Base-by-base conservation (phyloP, 2,329 filamentous ascomycete species). In the Nemania bipapillata region DNA sequence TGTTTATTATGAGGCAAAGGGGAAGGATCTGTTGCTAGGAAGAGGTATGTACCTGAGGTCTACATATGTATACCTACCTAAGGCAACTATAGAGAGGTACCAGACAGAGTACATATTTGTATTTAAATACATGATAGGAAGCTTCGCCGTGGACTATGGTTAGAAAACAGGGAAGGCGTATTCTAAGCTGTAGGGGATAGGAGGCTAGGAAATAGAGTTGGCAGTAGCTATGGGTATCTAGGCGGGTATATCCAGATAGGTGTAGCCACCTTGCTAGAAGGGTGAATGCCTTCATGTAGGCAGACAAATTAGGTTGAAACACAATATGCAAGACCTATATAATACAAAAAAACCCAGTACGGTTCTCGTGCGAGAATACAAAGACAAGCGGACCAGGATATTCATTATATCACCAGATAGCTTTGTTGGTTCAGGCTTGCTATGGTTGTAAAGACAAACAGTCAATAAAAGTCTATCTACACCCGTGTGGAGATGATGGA, bases 1-100 rank as follows among this genome's bases (percentile, higher is more conserved):
- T 32, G 30, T 32, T 32, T 17, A 45, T 20, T 22, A 42, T 15
- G 17, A 26, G 17, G 24, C 8, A 32, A 30, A 20, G 20, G 15
- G 24, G 58, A 61, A 53, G 47, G 47, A 22, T 32, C 32, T 6
- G 47, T 20, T 60, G 57, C 45, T 37, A 45, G 15, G 15, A 15
- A 12, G 37, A 15, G 12, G 40, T n/a, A 15, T 45, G 37, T 40
- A 17, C 8, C 37, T 40, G 15, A n/a, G n/a, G n/a, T n/a, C 37
- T 40, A 40, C 37, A 6, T 40, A 4, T 40, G 37, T 4, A 12
- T 3, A 11, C 15, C 7, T 12, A 40, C 3, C 6, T 40, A 40
- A 17, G 15, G 8, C 3, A 17, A 9, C 6, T 11, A 12, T 12
- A 17, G 3, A 17, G 37, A 12, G 15, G n/a, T n/a, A n/a, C n/a